Evolutionary conservation across 495 filamentous ascomycete species (phyloP).

Genomic region (Hypomontagnella monticulosa): DNA sequence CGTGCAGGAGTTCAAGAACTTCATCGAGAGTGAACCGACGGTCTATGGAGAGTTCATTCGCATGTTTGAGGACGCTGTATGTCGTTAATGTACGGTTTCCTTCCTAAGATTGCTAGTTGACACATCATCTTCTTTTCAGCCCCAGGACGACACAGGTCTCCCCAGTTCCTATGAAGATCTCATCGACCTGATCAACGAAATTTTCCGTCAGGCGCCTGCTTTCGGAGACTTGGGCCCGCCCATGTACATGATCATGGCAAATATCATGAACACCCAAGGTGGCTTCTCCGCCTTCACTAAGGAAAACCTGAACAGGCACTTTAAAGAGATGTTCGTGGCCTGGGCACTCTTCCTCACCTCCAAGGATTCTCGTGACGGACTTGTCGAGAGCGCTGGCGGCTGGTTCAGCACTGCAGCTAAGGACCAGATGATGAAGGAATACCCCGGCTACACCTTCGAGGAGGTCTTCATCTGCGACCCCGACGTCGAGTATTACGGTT

Average conservation of each 20-base stretch:
- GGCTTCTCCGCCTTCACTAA: constrained; percentile 24
- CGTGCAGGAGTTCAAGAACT: constrained; percentile 52
- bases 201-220: constrained; percentile 22
- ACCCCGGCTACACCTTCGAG: constrained; percentile 51
- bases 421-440: constrained; percentile 28
- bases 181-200: constrained; percentile 17
- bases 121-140: constrained; percentile 19
- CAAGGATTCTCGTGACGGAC: constrained; percentile 49
- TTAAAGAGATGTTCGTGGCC: constrained; percentile 60
- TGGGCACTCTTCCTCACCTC: constrained; percentile 21
- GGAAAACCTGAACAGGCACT: constrained; percentile 51
- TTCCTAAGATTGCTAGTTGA: constrained; percentile 24
- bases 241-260: constrained; percentile 25
- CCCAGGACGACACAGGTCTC: constrained; percentile 15
- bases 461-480: constrained; percentile 59
- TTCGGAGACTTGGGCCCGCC: constrained; percentile 24
- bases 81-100: constrained; percentile 20
- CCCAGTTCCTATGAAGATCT: constrained; percentile 22
- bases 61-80: constrained; percentile 22
- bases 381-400: constrained; percentile 55
- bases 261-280: constrained; percentile 22
- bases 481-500: constrained; percentile 60
- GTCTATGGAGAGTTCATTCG: constrained; percentile 42
- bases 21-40: constrained; percentile 54
- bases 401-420: constrained; percentile 63